A percentile compares a stretch with the other conserved stretches of the same genome.
These are phyloP conservation scores for Mesembryanthemum crystallinum DNA, from an alignment of 148 eudicot genomes.

Conservation along the genomic window DNA sequence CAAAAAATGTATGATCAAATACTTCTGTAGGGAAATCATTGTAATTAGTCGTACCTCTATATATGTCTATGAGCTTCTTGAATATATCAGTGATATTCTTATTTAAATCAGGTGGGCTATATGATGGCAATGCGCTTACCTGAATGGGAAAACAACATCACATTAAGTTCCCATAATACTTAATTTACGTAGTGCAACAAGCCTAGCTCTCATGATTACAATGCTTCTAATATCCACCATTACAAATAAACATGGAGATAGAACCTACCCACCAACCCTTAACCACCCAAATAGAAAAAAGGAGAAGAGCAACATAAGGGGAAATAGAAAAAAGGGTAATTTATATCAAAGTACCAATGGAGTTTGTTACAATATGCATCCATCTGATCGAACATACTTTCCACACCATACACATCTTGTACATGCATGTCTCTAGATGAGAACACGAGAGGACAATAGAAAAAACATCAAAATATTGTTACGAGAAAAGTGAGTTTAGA, in stretches of 20 bases:
- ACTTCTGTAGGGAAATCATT: background rate
- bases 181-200: background rate
- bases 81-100: slow-evolving; percentile 72
- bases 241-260: background rate
- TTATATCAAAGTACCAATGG: background rate
- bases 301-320: background rate
- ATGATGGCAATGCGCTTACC: slow-evolving; percentile 50
- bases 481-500: background rate
- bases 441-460: background rate
- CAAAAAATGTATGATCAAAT: background rate
- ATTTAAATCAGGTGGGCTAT: slow-evolving; percentile 83
- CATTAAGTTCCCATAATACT: slow-evolving; percentile 13
- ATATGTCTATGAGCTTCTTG: slow-evolving; percentile 76
- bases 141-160: slow-evolving; percentile 21
- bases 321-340: background rate
- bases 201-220: background rate
- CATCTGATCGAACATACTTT: background rate
- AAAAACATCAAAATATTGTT: slow-evolving; percentile 1
- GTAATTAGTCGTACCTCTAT: slow-evolving; percentile 57
- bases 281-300: background rate
- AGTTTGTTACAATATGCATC: background rate
- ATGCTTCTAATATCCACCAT: background rate
- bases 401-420: background rate
- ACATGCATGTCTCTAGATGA: background rate
- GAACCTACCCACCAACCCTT: background rate